Conservation (phyloP, 495 filamentous ascomycete species). For the Lepraria neglecta region DNA sequence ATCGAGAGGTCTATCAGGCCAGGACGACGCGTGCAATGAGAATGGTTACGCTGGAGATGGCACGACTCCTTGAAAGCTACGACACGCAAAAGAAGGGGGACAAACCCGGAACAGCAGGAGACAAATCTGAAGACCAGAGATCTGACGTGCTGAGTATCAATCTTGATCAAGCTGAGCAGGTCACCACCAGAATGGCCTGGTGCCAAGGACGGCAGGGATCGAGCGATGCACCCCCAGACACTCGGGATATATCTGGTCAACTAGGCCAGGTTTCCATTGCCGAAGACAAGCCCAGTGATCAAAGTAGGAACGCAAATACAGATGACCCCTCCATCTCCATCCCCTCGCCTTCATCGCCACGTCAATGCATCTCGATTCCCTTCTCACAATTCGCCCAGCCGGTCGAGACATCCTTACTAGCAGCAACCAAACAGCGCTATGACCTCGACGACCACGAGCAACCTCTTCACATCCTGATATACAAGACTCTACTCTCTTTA, state of each 20-base stretch:
- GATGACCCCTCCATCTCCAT: constrained; percentile 32
- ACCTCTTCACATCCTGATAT: constrained; percentile 65
- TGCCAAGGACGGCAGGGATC: constrained; percentile 38
- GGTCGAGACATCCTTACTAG: constrained; percentile 70
- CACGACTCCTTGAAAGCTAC: constrained; percentile 50
- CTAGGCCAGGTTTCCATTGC: constrained; percentile 4
- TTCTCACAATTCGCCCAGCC: constrained; percentile 65
- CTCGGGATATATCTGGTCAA: constrained; percentile 8
- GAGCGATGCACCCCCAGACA: constrained; percentile 10
- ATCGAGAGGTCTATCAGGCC: constrained; percentile 62
- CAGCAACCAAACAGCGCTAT: constrained; percentile 42
- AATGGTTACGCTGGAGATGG: constrained; percentile 60
- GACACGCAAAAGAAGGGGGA: constrained; percentile 16
- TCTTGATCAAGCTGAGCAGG: constrained; percentile 75
- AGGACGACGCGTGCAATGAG: constrained; percentile 70
- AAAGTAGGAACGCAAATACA: neutral
- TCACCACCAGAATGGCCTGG: constrained; percentile 68
- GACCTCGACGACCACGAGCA: constrained; percentile 81
- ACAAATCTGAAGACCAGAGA: neutral
- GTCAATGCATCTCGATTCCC: constrained; percentile 50
- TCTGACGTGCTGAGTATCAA: constrained; percentile 32
- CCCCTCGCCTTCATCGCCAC: constrained; percentile 41
- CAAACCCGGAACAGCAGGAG: constrained; percentile 17
- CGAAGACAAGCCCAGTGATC: constrained; percentile 12
- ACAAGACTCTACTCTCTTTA: constrained; percentile 64